Evolutionary conservation across 202 grass and related monocot genomes (phyloP).

Genomic region (Eragrostis tef): DNA sequence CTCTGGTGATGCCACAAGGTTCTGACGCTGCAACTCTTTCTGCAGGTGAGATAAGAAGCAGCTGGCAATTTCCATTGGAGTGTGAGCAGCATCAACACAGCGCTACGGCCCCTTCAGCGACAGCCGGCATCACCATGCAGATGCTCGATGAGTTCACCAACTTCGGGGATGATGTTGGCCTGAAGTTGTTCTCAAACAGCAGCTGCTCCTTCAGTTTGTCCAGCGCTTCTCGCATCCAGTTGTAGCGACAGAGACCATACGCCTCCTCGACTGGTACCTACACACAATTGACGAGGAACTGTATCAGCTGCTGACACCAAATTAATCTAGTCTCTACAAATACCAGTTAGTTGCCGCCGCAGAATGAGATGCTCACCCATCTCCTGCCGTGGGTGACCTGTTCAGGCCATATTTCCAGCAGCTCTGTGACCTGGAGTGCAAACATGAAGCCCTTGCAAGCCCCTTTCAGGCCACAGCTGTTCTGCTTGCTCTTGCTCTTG

Average conservation of each 20-base stretch:
- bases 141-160: conserved; percentile 35
- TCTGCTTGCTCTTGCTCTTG: conserved; percentile 75
- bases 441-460: conserved; percentile 75
- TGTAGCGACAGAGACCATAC: conserved; percentile 59
- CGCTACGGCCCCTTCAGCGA: conserved; percentile 39
- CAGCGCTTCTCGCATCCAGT: conserved; percentile 78
- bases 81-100: conserved; percentile 40
- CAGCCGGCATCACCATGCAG: conserved; percentile 38
- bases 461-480: conserved; percentile 51
- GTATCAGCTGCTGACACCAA: not conserved
- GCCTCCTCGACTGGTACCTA: conserved; percentile 59
- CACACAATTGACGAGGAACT: conserved; percentile 23
- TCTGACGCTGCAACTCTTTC: conserved; percentile 31
- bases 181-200: conserved; percentile 15
- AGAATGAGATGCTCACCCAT: conserved; percentile 59
- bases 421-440: conserved; percentile 70
- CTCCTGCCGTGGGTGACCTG: conserved; percentile 62
- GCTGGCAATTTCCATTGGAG: not conserved
- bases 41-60: conserved; percentile 8
- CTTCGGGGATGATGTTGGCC: not conserved
- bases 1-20: conserved; percentile 3
- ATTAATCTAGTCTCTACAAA: not conserved
- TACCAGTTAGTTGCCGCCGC: not conserved
- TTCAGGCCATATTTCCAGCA: conserved; percentile 73
- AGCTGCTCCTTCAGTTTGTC: conserved; percentile 57